Evolutionary conservation across 805 yeast species (phyloP).

Genomic region (Schizosaccharomyces octosporus): DNA sequence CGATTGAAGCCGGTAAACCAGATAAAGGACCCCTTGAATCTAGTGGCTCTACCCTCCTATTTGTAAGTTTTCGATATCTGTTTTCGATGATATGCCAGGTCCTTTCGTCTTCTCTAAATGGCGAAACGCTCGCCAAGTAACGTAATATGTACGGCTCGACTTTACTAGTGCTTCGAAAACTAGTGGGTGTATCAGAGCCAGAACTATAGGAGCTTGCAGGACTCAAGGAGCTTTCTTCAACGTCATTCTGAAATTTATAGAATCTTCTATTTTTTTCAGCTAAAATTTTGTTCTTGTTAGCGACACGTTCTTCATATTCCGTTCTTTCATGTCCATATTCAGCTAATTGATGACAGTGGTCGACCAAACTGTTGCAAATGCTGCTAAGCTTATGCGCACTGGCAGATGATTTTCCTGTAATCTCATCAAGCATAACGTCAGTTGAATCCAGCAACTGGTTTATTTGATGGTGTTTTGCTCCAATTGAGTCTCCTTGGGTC

Average conservation of each 20-base stretch:
- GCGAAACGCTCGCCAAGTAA: neutral
- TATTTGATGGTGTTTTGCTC: neutral
- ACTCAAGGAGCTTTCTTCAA: neutral
- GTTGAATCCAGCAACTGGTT: neutral
- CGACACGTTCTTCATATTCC: neutral
- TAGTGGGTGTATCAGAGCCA: too few relatives aligned
- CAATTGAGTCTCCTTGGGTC: neutral
- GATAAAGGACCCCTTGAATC: neutral
- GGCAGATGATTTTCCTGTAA: too few relatives aligned
- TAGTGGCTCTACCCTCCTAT: neutral
- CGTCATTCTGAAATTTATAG: neutral
- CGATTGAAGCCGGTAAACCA: neutral
- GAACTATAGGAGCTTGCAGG: neutral
- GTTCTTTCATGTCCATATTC: neutral
- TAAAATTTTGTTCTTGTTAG: neutral
- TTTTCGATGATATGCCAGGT: neutral
- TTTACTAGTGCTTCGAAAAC: neutral
- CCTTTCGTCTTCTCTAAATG: neutral
- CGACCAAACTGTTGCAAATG: neutral
- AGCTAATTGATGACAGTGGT: neutral
- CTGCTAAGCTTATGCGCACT: neutral
- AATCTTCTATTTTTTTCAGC: neutral
- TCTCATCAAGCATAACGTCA: neutral
- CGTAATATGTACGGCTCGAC: neutral
- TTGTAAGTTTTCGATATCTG: neutral